Evolutionary conservation across 1,284 basidiomycete genomes (phyloP).

Genomic region (Naganishia sp.): DNA sequence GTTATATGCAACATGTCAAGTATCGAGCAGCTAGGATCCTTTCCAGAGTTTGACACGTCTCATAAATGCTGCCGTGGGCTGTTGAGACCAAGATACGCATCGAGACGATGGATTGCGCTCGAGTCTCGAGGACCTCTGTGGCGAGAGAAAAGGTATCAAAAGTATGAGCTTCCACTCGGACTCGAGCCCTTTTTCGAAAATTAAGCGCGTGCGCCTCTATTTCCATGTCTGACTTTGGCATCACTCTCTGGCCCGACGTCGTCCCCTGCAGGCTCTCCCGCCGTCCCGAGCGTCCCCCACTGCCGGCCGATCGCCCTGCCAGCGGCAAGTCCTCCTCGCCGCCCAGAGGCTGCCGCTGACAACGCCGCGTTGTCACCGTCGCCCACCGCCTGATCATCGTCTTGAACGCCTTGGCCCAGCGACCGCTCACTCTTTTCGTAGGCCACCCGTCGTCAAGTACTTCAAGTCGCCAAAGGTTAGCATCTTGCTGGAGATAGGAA

Average conservation of each 20-base stretch:
- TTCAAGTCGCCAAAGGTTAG: conserved; percentile 30
- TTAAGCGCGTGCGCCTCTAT: conserved; percentile 11
- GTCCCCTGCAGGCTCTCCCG: not conserved
- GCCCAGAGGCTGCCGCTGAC: conserved; percentile 15
- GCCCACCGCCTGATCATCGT: conserved; percentile 9
- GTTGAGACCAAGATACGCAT: no score
- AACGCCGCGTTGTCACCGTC: conserved; percentile 18
- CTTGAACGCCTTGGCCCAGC: conserved; percentile 10
- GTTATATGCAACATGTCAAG: no score
- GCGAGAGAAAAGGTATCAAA: not conserved
- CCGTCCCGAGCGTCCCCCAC: not conserved
- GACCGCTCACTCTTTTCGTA: conserved; percentile 25
- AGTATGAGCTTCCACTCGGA: not conserved
- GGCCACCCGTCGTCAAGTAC: conserved; percentile 22
- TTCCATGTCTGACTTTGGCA: not conserved
- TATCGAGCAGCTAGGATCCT: no score
- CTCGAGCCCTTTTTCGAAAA: not conserved
- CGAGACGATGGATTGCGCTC: no score
- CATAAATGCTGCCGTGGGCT: no score
- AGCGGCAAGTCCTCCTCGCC: not conserved
- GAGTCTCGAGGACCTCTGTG: no score
- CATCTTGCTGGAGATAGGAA: conserved; percentile 4
- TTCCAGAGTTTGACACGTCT: no score
- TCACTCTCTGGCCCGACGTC: not conserved
- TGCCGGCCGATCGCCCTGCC: conserved; percentile 10